A percentile compares a stretch with the other conserved stretches of the same genome.
These are phyloP conservation scores for Scenedesmus sp. DNA, from an alignment of 163 green algal genomes.

Conservation along the genomic window DNA sequence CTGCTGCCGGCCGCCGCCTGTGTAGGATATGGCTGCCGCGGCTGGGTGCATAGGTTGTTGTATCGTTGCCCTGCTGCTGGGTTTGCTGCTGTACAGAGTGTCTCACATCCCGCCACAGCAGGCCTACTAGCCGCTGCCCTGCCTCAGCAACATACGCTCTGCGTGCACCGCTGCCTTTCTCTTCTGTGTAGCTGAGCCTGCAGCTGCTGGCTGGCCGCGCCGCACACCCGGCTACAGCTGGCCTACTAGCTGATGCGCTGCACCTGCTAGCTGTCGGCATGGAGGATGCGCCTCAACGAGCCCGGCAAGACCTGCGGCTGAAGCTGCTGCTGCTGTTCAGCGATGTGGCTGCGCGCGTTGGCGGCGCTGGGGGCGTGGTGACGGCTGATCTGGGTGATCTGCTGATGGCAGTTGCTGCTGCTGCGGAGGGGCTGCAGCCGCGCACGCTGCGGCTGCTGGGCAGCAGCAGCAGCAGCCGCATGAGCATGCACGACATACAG, in stretches of 20 bases:
- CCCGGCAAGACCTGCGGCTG: conserved; percentile 66
- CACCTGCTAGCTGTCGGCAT: conserved; percentile 60
- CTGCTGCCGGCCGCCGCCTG: conserved; percentile 28
- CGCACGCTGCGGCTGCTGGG: conserved; percentile 37
- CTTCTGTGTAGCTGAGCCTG: conserved; percentile 30
- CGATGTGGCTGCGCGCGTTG: conserved; percentile 55
- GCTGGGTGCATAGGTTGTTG: too few relatives aligned
- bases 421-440: conserved; percentile 41
- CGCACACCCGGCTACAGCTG: conserved; percentile 40
- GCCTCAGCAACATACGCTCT: background rate
- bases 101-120: too few relatives aligned
- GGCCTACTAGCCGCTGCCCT: too few relatives aligned
- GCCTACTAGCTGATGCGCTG: conserved; percentile 64
- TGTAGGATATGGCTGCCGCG: background rate
- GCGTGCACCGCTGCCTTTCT: background rate
- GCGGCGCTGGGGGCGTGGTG: conserved; percentile 9
- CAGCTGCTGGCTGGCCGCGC: conserved; percentile 45
- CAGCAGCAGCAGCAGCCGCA: conserved; percentile 36
- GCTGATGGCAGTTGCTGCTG: conserved; percentile 66
- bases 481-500: conserved; percentile 52
- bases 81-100: background rate
- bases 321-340: conserved; percentile 77
- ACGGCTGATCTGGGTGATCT: conserved; percentile 67
- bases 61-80: background rate
- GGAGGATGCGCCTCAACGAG: background rate